Evolutionary conservation across 2,329 filamentous ascomycete species (phyloP).

Genomic region (Aspergillus fumigatiaffinis): DNA sequence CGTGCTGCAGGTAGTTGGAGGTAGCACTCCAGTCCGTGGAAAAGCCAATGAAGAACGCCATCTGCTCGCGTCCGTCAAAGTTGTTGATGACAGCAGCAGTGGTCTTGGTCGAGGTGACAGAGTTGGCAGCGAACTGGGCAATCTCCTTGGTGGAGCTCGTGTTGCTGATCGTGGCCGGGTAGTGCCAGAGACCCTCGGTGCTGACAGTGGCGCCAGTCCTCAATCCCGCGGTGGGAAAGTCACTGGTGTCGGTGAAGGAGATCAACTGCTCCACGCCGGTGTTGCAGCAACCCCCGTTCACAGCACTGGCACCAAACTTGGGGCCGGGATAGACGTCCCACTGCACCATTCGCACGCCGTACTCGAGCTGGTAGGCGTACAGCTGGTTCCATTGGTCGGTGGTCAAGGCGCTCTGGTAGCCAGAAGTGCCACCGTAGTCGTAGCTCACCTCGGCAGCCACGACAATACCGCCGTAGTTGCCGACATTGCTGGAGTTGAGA

Average conservation of each 20-base stretch:
- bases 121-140: conserved; percentile 50
- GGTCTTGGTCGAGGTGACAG: conserved; percentile 35
- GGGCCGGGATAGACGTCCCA: conserved; percentile 54
- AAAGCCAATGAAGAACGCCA: conserved; percentile 59
- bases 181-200: conserved; percentile 55
- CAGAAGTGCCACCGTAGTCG: conserved; percentile 41
- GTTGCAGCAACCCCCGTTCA: conserved; percentile 46
- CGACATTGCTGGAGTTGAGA: conserved; percentile 48
- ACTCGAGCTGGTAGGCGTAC: conserved; percentile 55
- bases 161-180: conserved; percentile 55
- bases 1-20: conserved; percentile 58
- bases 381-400: conserved; percentile 53
- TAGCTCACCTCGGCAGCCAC: conserved; percentile 53
- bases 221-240: conserved; percentile 54
- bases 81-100: conserved; percentile 60
- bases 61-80: conserved; percentile 55
- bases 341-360: conserved; percentile 59
- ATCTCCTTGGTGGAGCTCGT: conserved; percentile 52
- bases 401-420: conserved; percentile 53
- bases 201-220: conserved; percentile 48
- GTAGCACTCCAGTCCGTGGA: conserved; percentile 50
- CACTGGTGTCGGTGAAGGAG: conserved; percentile 51
- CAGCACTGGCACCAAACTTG: conserved; percentile 44
- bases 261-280: conserved; percentile 50
- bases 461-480: conserved; percentile 60